A percentile compares a stretch with the other conserved stretches of the same genome.
Evolutionary conservation across 2,329 filamentous ascomycete genomes (phyloP).

Genomic region (Alternaria consortialis): DNA sequence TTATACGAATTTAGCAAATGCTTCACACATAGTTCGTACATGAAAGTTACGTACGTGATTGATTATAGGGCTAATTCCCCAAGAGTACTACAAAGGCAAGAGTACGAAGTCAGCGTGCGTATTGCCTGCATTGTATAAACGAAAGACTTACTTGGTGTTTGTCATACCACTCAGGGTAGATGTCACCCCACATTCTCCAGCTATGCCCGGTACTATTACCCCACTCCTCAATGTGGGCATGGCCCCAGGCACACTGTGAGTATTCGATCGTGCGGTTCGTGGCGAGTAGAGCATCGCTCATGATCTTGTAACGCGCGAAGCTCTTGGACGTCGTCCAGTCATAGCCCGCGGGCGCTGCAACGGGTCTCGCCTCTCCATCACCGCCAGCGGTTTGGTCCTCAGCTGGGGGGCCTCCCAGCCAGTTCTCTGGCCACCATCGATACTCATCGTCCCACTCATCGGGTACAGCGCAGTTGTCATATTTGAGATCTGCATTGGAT

Average conservation of each 20-base stretch:
- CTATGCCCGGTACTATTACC: slow-evolving; percentile 43
- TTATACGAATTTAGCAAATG: neutral
- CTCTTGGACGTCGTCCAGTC: slow-evolving; percentile 61
- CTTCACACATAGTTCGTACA: neutral
- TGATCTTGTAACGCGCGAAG: slow-evolving; percentile 58
- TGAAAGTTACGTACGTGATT: slow-evolving; percentile 16
- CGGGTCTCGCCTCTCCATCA: slow-evolving; percentile 37
- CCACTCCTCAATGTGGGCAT: slow-evolving; percentile 43
- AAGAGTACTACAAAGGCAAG: neutral
- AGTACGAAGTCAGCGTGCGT: neutral
- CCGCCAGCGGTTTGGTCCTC: slow-evolving; percentile 47
- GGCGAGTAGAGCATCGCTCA: slow-evolving; percentile 55
- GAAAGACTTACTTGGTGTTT: neutral
- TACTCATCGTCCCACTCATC: slow-evolving; percentile 50
- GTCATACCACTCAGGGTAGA: slow-evolving; percentile 29
- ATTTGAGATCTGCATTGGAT: slow-evolving; percentile 35
- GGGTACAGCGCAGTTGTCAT: slow-evolving; percentile 50
- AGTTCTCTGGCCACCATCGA: slow-evolving; percentile 53
- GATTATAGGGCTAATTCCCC: slow-evolving; percentile 31
- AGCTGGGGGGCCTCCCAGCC: slow-evolving; percentile 49
- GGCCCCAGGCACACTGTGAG: slow-evolving; percentile 49
- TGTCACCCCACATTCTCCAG: slow-evolving; percentile 44
- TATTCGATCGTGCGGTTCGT: slow-evolving; percentile 50
- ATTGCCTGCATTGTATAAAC: neutral
- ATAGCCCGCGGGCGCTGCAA: slow-evolving; percentile 57